Conservation (phyloP, 2,329 filamentous ascomycete genomes). For the Taxawa tesnikishii region DNA sequence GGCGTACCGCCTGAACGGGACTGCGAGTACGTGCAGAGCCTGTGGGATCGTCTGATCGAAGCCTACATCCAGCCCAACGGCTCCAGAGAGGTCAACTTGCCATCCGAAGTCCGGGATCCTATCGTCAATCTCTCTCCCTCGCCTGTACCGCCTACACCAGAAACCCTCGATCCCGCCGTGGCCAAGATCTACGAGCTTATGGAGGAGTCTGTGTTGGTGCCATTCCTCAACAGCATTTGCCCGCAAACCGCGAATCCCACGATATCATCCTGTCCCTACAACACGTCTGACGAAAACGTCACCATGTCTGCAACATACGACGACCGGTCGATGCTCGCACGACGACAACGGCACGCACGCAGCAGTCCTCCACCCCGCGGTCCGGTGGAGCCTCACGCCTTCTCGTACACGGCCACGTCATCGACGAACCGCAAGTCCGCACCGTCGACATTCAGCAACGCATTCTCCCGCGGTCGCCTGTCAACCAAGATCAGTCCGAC, state of each 20-base stretch:
- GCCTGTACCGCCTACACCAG: constrained; percentile 57
- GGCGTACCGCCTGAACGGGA: constrained; percentile 40
- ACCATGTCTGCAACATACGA: constrained; percentile 12
- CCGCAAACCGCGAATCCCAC: constrained; percentile 34
- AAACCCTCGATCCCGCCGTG: constrained; percentile 68
- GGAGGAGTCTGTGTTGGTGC: constrained; percentile 90
- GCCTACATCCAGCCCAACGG: constrained; percentile 82
- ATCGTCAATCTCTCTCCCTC: constrained; percentile 53
- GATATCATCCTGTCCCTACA: constrained; percentile 26
- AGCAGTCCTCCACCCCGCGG: constrained; percentile 18
- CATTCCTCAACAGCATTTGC: constrained; percentile 65
- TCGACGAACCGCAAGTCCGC: constrained; percentile 18
- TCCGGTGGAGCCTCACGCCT: constrained; percentile 14
- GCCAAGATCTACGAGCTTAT: constrained; percentile 88
- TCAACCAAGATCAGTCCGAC: constrained; percentile 20
- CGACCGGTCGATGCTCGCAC: constrained; percentile 9
- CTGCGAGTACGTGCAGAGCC: constrained; percentile 57
- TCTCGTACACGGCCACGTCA: constrained; percentile 12
- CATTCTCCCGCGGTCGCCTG: constrained; percentile 18
- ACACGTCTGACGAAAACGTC: constrained; percentile 27
- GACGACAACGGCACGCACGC: constrained; percentile 21
- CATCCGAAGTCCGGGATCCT: constrained; percentile 70
- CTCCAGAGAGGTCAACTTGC: constrained; percentile 81
- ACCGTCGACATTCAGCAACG: constrained; percentile 18
- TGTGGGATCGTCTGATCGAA: constrained; percentile 81